These are phyloP conservation scores for Urochloa ruziziensis DNA, from an alignment of 176 grass and related monocot genomes.

Conservation along the genomic window DNA sequence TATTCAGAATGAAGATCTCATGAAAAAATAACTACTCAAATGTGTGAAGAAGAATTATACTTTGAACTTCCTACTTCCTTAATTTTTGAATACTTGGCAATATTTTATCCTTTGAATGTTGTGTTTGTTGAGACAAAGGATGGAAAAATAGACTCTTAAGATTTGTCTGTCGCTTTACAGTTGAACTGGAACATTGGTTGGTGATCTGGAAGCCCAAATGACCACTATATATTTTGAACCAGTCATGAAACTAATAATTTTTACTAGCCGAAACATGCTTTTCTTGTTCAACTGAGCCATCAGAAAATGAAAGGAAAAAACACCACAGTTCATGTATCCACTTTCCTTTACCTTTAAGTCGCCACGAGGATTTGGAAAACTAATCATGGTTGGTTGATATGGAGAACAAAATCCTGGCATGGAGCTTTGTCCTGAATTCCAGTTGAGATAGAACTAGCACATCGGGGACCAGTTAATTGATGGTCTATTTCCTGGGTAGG, in stretches of 20 bases:
- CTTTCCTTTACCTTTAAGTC: slow-evolving; percentile 13
- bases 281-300: not conserved
- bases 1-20: slow-evolving; percentile 1
- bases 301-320: not conserved
- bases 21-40: not conserved
- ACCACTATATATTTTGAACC: slow-evolving; percentile 4
- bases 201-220: not conserved
- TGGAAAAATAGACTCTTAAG: slow-evolving; percentile 6
- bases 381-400: not conserved
- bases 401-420: slow-evolving; percentile 15
- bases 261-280: not conserved
- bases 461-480: not conserved
- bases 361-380: slow-evolving; percentile 1
- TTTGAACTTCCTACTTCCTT: slow-evolving; percentile 19
- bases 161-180: not conserved
- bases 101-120: not conserved
- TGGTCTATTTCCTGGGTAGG: slow-evolving; percentile 1
- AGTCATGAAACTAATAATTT: slow-evolving; percentile 17
- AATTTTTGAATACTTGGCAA: not conserved
- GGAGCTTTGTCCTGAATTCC: slow-evolving; percentile 10
- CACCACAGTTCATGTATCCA: not conserved
- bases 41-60: not conserved
- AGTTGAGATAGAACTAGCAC: not conserved
- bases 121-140: not conserved
- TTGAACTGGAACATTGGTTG: slow-evolving; percentile 4